A percentile compares a stretch with the other conserved stretches of the same genome.
These are phyloP conservation scores for Seiridium unicorne DNA, from an alignment of 2,329 filamentous ascomycete genomes.

Conservation along the genomic window DNA sequence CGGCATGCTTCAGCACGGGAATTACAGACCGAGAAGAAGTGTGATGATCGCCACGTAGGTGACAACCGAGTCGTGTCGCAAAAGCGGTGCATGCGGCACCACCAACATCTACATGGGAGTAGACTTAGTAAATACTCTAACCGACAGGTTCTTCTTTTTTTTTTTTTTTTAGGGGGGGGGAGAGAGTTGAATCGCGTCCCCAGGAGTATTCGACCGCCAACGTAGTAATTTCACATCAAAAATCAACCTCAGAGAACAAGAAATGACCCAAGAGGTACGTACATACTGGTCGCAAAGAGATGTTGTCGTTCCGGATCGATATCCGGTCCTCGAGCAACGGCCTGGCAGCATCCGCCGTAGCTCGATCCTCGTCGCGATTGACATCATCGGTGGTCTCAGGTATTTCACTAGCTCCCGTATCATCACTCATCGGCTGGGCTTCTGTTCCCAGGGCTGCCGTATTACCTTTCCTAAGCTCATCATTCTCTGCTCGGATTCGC, in stretches of 20 bases:
- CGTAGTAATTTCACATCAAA: too few species aligned
- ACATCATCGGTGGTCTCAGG: not conserved
- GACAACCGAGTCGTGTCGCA: slow-evolving; percentile 10
- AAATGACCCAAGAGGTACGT: too few species aligned
- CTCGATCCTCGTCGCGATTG: slow-evolving; percentile 10
- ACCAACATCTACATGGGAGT: slow-evolving; percentile 8
- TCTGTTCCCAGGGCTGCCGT: not conserved
- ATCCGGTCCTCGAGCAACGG: slow-evolving; percentile 16
- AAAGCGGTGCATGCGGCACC: slow-evolving; percentile 17
- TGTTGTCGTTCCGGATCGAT: slow-evolving; percentile 10
- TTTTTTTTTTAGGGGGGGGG: too few species aligned
- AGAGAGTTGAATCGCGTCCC: too few species aligned
- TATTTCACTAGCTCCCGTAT: not conserved
- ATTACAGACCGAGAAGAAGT: slow-evolving; percentile 10
- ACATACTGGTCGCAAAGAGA: slow-evolving; percentile 11
- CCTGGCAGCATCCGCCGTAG: slow-evolving; percentile 12
- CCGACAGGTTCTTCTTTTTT: too few species aligned
- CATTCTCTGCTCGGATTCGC: slow-evolving; percentile 15
- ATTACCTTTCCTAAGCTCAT: slow-evolving; percentile 10
- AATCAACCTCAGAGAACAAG: too few species aligned
- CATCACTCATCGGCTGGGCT: not conserved
- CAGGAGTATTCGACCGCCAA: too few species aligned
- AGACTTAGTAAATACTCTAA: too few species aligned
- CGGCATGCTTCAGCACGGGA: slow-evolving; percentile 14
- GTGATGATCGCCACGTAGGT: slow-evolving; percentile 3